These are phyloP conservation scores for Phytophthora quininea DNA, from an alignment of 352 stramenopile species.

Conservation along the genomic window DNA sequence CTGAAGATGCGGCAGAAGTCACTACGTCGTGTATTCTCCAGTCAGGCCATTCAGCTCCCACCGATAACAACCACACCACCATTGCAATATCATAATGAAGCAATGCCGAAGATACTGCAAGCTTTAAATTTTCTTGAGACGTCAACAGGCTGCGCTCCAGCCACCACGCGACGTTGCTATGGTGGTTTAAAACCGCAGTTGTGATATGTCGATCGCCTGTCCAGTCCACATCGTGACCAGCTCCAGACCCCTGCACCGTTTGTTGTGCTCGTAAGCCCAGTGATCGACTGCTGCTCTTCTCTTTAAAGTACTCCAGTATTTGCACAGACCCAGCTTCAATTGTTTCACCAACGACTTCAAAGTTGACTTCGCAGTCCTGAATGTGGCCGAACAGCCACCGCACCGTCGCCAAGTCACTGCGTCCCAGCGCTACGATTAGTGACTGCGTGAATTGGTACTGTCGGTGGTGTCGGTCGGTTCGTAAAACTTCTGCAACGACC, in stretches of 20 bases:
- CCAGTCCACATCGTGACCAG: slow-evolving; percentile 6
- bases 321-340: slow-evolving; percentile 10
- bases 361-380: background rate
- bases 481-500: background rate
- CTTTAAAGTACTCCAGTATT: slow-evolving; percentile 17
- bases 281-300: slow-evolving; percentile 1
- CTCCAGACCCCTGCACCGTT: background rate
- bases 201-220: background rate
- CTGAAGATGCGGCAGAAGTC: slow-evolving; percentile 1
- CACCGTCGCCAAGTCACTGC: slow-evolving; percentile 3
- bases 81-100: slow-evolving; percentile 18
- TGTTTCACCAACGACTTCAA: slow-evolving; percentile 2
- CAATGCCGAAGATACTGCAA: no score
- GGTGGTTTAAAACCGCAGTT: slow-evolving; percentile 10
- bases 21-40: background rate
- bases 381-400: slow-evolving; percentile 8
- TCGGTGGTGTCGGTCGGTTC: slow-evolving; percentile 1
- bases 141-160: slow-evolving; percentile 10
- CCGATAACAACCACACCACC: slow-evolving; percentile 19
- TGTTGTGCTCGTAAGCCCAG: background rate
- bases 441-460: slow-evolving; percentile 4
- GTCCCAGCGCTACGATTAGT: background rate
- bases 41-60: background rate
- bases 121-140: background rate
- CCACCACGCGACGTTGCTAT: slow-evolving; percentile 25